phyloP scores from a whole-genome alignment of 108 stramenopile genomes.

The Bacterosira constricta region DNA sequence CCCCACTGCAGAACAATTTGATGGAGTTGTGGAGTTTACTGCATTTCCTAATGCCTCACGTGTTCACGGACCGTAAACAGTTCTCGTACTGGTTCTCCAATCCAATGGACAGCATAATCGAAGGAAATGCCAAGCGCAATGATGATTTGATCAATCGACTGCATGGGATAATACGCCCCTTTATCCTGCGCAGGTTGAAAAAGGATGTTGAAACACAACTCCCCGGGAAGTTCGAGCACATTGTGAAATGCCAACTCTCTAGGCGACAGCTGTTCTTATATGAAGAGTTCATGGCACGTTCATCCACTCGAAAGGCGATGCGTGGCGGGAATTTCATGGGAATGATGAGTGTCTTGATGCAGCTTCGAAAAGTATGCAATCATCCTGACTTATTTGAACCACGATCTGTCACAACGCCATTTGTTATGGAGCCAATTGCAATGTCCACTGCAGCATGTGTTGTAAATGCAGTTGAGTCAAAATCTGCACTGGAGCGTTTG shows the following conservation, averaged over 20 bases:
- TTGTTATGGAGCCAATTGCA: conserved; percentile 70
- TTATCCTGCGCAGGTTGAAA: conserved; percentile 95
- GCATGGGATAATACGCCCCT: conserved; percentile 97
- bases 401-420: conserved; percentile 91
- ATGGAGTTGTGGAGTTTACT: conserved; percentile 93
- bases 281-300: conserved; percentile 97
- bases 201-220: conserved; percentile 97
- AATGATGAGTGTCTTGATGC: conserved; percentile 99
- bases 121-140: conserved; percentile 68
- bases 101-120: conserved; percentile 90
- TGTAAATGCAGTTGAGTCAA: conserved; percentile 40
- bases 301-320: conserved; percentile 89
- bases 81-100: conserved; percentile 96
- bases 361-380: conserved; percentile 98
- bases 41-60: conserved; percentile 88
- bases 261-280: conserved; percentile 94
- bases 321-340: conserved; percentile 94
- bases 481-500: conserved; percentile 42
- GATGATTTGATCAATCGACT: conserved; percentile 86
- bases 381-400: conserved; percentile 99
- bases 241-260: conserved; percentile 92
- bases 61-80: conserved; percentile 80
- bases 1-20: conserved; percentile 92
- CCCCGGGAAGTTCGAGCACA: conserved; percentile 96
- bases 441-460: conserved; percentile 53